Evolutionary conservation across 1,284 basidiomycete species (phyloP).

Genomic region (Mrakiaceae sp.): DNA sequence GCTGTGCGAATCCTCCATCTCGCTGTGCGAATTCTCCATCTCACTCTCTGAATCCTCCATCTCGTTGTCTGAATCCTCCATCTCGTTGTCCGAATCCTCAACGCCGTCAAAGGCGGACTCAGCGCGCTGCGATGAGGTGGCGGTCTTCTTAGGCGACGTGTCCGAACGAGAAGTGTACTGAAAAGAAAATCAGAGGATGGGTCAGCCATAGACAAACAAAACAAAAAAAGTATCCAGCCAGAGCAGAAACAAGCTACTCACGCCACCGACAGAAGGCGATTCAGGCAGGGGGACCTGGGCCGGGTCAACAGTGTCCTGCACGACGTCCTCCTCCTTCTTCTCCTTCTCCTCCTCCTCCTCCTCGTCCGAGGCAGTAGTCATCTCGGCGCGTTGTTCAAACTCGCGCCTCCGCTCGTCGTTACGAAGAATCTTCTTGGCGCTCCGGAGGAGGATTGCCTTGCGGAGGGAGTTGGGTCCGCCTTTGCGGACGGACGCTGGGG

Average conservation of each 20-base stretch:
- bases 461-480: neutral
- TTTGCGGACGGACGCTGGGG: neutral
- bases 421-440: neutral
- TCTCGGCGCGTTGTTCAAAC: neutral
- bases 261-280: conserved; percentile 6
- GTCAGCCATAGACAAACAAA: neutral
- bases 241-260: neutral
- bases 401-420: neutral
- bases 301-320: conserved; percentile 12
- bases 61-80: neutral
- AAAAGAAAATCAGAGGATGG: no score
- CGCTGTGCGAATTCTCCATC: neutral
- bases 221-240: neutral
- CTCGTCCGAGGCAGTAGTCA: neutral
- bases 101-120: neutral
- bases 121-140: no score
- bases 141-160: neutral
- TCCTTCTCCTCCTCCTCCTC: conserved; percentile 23
- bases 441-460: neutral
- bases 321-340: conserved; percentile 30
- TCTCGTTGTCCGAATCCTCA: neutral
- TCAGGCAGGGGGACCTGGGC: conserved; percentile 4
- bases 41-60: no score
- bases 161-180: conserved; percentile 5
- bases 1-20: neutral